Conservation (phyloP, 1,284 basidiomycete species). For the Cutaneotrichosporon dermatis region DNA sequence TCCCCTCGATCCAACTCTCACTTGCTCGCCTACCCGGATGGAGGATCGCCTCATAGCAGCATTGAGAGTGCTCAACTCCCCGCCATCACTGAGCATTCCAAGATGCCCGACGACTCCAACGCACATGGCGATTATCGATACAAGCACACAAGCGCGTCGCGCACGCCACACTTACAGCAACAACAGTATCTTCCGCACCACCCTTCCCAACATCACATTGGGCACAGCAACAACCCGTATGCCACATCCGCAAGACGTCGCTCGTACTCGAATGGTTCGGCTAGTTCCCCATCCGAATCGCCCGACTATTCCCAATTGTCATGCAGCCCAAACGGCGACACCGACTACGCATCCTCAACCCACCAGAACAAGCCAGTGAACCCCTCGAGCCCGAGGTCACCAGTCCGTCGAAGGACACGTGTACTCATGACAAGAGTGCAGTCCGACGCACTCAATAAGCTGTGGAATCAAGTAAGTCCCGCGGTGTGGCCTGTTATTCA, state of each 20-base stretch:
- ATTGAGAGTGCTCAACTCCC: not conserved
- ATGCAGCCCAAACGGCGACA: too few relatives aligned
- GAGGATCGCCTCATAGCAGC: not conserved
- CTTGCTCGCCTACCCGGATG: not conserved
- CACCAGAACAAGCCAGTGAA: too few relatives aligned
- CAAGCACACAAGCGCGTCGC: too few relatives aligned
- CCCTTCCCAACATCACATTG: not conserved
- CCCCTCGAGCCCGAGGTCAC: not conserved
- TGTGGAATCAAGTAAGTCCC: constrained; percentile 23
- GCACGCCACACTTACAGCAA: too few relatives aligned
- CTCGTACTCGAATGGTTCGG: not conserved
- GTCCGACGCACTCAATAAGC: constrained; percentile 13
- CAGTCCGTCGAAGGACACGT: constrained; percentile 22
- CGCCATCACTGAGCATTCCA: not conserved
- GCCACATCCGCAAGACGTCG: not conserved
- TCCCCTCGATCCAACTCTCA: not conserved
- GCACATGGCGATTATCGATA: not conserved
- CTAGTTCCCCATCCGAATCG: not conserved
- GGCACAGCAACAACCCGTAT: not conserved
- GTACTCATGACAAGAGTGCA: constrained; percentile 29
- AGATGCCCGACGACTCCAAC: not conserved
- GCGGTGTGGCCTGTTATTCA: not conserved
- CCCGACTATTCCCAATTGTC: not conserved
- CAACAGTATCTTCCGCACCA: not conserved
- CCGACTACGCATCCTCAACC: too few relatives aligned